phyloP scores from a whole-genome alignment of 2,329 filamentous ascomycete genomes.

The Pestalotiopsis sp. region DNA sequence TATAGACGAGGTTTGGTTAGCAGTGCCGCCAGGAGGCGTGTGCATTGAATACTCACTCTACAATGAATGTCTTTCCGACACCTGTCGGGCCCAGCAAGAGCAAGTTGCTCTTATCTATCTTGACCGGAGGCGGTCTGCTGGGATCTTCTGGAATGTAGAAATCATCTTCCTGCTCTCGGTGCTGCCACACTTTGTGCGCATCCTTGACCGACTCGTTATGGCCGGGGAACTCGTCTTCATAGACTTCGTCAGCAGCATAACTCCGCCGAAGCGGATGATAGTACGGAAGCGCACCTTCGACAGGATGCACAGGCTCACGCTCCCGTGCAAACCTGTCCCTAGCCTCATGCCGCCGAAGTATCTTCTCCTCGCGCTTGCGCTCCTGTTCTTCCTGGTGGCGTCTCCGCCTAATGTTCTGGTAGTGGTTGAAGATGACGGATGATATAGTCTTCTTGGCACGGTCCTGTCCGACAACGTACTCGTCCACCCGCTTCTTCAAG shows the following conservation, averaged over 20 bases:
- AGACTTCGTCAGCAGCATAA: slow-evolving; percentile 37
- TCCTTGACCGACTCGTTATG: slow-evolving; percentile 51
- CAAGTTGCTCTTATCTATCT: slow-evolving; percentile 95
- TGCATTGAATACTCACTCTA: slow-evolving; percentile 54
- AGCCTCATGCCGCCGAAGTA: slow-evolving; percentile 54
- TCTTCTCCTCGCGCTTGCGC: slow-evolving; percentile 60
- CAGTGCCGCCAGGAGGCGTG: too few species aligned
- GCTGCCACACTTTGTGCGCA: slow-evolving; percentile 40
- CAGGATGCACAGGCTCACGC: slow-evolving; percentile 67
- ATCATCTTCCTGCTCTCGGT: slow-evolving; percentile 38
- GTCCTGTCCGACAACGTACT: slow-evolving; percentile 95
- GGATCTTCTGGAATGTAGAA: slow-evolving; percentile 54
- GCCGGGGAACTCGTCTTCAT: slow-evolving; percentile 58
- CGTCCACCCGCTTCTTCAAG: slow-evolving; percentile 89
- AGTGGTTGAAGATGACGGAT: slow-evolving; percentile 94
- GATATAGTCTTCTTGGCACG: slow-evolving; percentile 92
- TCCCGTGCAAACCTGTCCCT: slow-evolving; percentile 68
- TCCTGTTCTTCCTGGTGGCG: slow-evolving; percentile 76
- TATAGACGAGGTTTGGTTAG: slow-evolving; percentile 38
- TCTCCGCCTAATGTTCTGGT: slow-evolving; percentile 81
- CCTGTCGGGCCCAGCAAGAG: slow-evolving; percentile 89
- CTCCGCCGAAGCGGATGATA: slow-evolving; percentile 28
- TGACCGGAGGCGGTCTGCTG: slow-evolving; percentile 54
- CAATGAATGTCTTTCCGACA: slow-evolving; percentile 94
- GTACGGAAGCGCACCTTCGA: slow-evolving; percentile 67